These are phyloP conservation scores for Oryza officinalis DNA, from an alignment of 176 grass and related monocot genomes.

Conservation along the genomic window DNA sequence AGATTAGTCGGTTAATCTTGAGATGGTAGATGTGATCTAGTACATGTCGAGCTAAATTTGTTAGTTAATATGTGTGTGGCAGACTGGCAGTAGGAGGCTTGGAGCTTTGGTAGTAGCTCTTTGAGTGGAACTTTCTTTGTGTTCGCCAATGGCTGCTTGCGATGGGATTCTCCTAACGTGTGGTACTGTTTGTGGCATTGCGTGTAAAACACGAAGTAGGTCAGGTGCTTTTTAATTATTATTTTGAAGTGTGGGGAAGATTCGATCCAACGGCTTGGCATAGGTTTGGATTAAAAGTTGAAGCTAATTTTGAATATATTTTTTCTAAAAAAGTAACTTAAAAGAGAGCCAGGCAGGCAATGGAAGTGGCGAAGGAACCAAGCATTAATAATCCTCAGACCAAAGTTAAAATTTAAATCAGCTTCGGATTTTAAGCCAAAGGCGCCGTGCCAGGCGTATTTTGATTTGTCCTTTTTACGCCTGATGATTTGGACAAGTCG, in stretches of 20 bases:
- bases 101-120: background rate
- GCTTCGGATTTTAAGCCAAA: too few relatives aligned
- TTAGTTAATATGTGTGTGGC: background rate
- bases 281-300: background rate
- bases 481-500: background rate
- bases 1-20: background rate
- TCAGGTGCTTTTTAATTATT: background rate
- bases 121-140: background rate
- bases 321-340: background rate
- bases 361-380: too few relatives aligned
- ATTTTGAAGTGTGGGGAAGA: background rate
- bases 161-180: background rate
- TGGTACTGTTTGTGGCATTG: background rate
- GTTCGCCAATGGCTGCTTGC: background rate
- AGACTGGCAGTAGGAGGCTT: background rate
- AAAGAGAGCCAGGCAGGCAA: too few relatives aligned
- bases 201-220: background rate
- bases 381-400: too few relatives aligned
- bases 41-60: background rate
- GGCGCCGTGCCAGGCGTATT: background rate
- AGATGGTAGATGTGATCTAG: background rate
- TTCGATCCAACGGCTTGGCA: background rate
- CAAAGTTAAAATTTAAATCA: too few relatives aligned
- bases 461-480: background rate
- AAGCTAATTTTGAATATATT: background rate